Evolutionary conservation across 495 filamentous ascomycete genomes (phyloP).

Genomic region (Chaetomium fimeti): DNA sequence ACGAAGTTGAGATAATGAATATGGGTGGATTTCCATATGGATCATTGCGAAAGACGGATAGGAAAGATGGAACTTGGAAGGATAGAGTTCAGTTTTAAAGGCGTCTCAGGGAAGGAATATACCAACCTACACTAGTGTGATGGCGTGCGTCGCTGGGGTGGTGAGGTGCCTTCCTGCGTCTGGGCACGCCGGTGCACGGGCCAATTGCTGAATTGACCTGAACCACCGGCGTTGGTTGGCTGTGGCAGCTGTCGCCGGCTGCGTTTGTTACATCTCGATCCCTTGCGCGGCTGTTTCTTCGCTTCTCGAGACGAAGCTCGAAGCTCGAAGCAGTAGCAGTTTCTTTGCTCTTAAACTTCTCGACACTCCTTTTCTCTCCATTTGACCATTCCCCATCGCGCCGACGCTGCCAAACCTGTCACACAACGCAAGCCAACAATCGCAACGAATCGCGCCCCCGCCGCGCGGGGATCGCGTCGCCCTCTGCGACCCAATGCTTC

Average conservation of each 20-base stretch:
- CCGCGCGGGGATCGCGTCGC: slow-evolving; percentile 1
- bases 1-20: too few relatives aligned
- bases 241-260: background rate
- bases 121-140: too few relatives aligned
- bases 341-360: background rate
- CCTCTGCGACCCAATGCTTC: slow-evolving; percentile 8
- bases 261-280: background rate
- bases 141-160: too few relatives aligned
- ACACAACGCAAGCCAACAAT: background rate
- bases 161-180: too few relatives aligned
- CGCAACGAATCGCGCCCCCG: background rate
- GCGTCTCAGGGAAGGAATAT: too few relatives aligned
- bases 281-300: background rate
- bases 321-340: background rate
- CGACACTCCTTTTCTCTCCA: background rate
- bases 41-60: too few relatives aligned
- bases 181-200: too few relatives aligned
- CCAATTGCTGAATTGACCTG: background rate
- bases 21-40: too few relatives aligned
- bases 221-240: background rate
- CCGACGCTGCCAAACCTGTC: too few relatives aligned
- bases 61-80: too few relatives aligned
- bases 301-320: background rate
- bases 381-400: background rate
- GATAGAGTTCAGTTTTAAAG: too few relatives aligned